Percentiles rank a stretch among this genome's conserved stretches.
These are phyloP conservation scores for Chaetomium tenue DNA, from an alignment of 495 filamentous ascomycete species.

Conservation along the genomic window DNA sequence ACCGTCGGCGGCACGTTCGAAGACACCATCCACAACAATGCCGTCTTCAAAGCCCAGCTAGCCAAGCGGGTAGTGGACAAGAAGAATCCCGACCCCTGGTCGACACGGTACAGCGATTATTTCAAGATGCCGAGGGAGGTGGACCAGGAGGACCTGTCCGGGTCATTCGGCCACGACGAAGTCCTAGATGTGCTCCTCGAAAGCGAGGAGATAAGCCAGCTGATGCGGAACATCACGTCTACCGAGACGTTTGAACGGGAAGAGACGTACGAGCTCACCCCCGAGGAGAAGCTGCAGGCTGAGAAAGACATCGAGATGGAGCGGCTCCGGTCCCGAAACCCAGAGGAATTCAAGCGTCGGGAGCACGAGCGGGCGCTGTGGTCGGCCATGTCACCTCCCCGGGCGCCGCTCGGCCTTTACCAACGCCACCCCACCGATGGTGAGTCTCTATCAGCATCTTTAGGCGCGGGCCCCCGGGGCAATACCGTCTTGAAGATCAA, in stretches of 20 bases:
- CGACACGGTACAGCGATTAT: conserved; percentile 53
- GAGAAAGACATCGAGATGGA: conserved; percentile 33
- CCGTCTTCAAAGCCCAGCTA: conserved; percentile 78
- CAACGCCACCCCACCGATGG: conserved; percentile 16
- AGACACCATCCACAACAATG: conserved; percentile 63
- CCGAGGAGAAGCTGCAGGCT: conserved; percentile 38
- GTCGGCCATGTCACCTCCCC: background rate
- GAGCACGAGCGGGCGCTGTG: conserved; percentile 15
- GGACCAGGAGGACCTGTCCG: conserved; percentile 50
- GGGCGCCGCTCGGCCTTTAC: background rate
- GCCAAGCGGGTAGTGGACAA: conserved; percentile 78
- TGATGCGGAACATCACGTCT: conserved; percentile 40
- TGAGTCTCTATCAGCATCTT: conserved; percentile 20
- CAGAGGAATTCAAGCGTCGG: conserved; percentile 28
- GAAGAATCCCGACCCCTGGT: conserved; percentile 63
- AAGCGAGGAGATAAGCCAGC: conserved; percentile 10
- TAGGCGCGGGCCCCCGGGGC: background rate
- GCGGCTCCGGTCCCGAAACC: conserved; percentile 29
- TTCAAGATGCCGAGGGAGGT: conserved; percentile 57
- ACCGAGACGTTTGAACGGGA: conserved; percentile 50
- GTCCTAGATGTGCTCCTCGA: conserved; percentile 69
- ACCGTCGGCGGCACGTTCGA: conserved; percentile 77
- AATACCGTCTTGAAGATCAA: conserved; percentile 15
- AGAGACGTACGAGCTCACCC: conserved; percentile 39
- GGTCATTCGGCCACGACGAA: conserved; percentile 60